Evolutionary conservation across 352 stramenopile species (phyloP).

Genomic region (Phytopythium aichiense): DNA sequence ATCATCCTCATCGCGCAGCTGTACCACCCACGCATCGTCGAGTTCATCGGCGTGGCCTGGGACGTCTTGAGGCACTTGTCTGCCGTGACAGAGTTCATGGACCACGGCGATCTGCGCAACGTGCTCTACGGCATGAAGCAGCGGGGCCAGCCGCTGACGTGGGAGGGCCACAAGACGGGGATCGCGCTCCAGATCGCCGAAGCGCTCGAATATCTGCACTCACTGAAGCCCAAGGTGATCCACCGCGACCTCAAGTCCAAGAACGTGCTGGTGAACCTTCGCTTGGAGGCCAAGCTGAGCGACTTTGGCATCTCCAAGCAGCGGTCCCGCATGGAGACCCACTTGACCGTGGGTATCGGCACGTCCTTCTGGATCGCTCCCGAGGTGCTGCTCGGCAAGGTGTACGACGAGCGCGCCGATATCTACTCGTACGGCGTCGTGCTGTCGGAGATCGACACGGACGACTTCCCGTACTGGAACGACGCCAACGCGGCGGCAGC

Average conservation of each 20-base stretch:
- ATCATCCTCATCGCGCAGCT: constrained; percentile 36
- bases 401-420: constrained; percentile 37
- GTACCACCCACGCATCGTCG: constrained; percentile 26
- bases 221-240: constrained; percentile 15
- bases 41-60: constrained; percentile 32
- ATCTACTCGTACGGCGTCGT: constrained; percentile 38
- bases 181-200: too few species aligned
- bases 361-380: constrained; percentile 36
- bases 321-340: constrained; percentile 22
- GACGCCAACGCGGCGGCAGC: constrained; percentile 10
- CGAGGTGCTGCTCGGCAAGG: constrained; percentile 21
- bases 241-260: constrained; percentile 44
- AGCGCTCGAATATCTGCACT: too few species aligned
- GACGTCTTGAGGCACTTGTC: constrained; percentile 44
- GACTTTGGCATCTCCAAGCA: too few species aligned
- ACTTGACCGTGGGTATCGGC: constrained; percentile 42
- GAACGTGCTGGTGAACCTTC: constrained; percentile 24
- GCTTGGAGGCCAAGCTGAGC: constrained; percentile 44
- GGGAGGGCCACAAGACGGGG: too few species aligned
- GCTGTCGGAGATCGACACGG: constrained; percentile 40
- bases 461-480: constrained; percentile 35
- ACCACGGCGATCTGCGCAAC: too few species aligned
- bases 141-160: constrained; percentile 1
- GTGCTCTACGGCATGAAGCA: too few species aligned
- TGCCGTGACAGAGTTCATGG: constrained; percentile 64